Percentiles rank a stretch among this genome's conserved stretches.
Conservation (phyloP, 352 stramenopile genomes). For the Pythium sp. region DNA sequence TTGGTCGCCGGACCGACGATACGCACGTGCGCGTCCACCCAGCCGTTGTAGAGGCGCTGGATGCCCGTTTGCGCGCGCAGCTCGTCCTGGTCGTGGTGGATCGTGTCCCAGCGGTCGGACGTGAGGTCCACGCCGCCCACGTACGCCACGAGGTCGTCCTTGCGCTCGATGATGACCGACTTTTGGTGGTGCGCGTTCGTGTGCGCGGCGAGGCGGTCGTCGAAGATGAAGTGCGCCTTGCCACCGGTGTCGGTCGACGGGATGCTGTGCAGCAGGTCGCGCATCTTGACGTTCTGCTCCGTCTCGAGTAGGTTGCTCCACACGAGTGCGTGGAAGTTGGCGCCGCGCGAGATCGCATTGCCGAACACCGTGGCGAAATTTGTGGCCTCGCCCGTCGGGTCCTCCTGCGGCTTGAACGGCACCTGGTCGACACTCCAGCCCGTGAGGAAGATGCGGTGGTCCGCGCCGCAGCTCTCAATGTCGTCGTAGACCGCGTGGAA, state of each 20-base stretch:
- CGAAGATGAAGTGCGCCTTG: slow-evolving; percentile 37
- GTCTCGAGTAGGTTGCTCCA: slow-evolving; percentile 65
- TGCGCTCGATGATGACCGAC: slow-evolving; percentile 24
- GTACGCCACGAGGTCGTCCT: slow-evolving; percentile 29
- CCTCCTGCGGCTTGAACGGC: slow-evolving; percentile 39
- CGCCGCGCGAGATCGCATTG: slow-evolving; percentile 29
- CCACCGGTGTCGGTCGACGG: slow-evolving; percentile 18
- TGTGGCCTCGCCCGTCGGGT: slow-evolving; percentile 26
- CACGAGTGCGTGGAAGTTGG: slow-evolving; percentile 51
- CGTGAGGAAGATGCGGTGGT: slow-evolving; percentile 47
- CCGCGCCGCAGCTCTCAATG: slow-evolving; percentile 25
- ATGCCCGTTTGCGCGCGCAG: slow-evolving; percentile 29
- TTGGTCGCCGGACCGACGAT: slow-evolving; percentile 42
- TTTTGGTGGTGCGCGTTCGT: slow-evolving; percentile 54
- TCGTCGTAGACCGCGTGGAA: slow-evolving; percentile 53
- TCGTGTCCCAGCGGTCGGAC: slow-evolving; percentile 56
- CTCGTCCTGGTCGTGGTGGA: slow-evolving; percentile 38
- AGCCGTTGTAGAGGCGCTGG: slow-evolving; percentile 34
- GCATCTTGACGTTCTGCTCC: slow-evolving; percentile 50
- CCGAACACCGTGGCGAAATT: slow-evolving; percentile 35
- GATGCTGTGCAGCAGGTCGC: slow-evolving; percentile 48
- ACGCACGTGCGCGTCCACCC: slow-evolving; percentile 45
- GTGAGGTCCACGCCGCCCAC: slow-evolving; percentile 50
- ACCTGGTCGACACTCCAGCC: slow-evolving; percentile 68
- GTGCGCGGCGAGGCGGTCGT: slow-evolving; percentile 32